Conservation (phyloP, 169 alveolate genomes). For the Eimeria necatrix region DNA sequence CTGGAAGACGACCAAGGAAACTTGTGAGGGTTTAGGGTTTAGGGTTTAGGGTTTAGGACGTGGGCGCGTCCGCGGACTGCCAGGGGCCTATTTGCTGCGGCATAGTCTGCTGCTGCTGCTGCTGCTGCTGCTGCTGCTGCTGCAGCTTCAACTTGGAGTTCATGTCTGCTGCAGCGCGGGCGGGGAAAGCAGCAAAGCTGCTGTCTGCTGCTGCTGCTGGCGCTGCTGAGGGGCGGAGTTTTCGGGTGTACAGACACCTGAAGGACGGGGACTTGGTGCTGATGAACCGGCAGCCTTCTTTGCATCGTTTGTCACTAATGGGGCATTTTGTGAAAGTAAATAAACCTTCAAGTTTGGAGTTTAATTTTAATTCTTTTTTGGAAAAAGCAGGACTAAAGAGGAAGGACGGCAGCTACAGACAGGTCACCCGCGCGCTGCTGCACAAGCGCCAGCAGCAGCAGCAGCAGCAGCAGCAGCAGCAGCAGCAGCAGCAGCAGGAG, state of each 20-base stretch:
- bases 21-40: slow-evolving; percentile 1
- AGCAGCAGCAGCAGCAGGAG: slow-evolving; percentile 81
- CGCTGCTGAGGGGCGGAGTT: background rate
- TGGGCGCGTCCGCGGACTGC: too few relatives aligned
- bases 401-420: background rate
- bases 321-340: slow-evolving; percentile 92
- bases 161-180: slow-evolving; percentile 38
- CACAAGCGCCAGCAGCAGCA: slow-evolving; percentile 54
- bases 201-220: slow-evolving; percentile 21
- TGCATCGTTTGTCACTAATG: slow-evolving; percentile 98
- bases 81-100: too few relatives aligned
- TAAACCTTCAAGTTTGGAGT: background rate
- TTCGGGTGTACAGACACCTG: slow-evolving; percentile 94
- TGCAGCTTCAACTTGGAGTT: slow-evolving; percentile 41
- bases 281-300: slow-evolving; percentile 98
- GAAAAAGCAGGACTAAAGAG: background rate
- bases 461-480: slow-evolving; percentile 79
- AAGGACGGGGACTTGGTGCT: slow-evolving; percentile 98
- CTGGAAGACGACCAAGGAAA: slow-evolving; percentile 85
- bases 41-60: background rate
- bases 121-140: background rate
- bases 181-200: slow-evolving; percentile 11
- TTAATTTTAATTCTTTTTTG: slow-evolving; percentile 31
- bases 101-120: background rate
- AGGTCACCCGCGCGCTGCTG: background rate